These are phyloP conservation scores for Aspergillus quadricinctus DNA, from an alignment of 2,329 filamentous ascomycete species.

Conservation along the genomic window DNA sequence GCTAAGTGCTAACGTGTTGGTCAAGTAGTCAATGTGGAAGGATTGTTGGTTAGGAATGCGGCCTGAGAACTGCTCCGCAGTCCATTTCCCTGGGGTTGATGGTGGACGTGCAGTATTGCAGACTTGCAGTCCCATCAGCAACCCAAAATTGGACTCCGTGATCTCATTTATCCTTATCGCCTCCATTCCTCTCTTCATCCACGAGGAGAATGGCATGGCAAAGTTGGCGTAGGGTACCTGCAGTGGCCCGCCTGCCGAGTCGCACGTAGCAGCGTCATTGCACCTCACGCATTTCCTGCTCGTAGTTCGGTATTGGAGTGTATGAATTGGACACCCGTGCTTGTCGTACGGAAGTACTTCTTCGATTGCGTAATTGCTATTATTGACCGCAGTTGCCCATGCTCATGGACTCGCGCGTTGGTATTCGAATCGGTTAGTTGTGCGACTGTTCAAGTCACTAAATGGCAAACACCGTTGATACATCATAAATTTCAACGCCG, in stretches of 20 bases:
- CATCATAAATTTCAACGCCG: slow-evolving; percentile 19
- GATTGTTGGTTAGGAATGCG: too few relatives aligned
- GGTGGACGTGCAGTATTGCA: too few relatives aligned
- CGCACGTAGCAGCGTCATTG: slow-evolving; percentile 16
- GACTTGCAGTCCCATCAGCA: background rate
- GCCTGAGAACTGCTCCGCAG: too few relatives aligned
- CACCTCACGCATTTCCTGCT: too few relatives aligned
- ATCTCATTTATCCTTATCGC: too few relatives aligned
- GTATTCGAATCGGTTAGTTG: slow-evolving; percentile 19
- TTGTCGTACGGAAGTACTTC: slow-evolving; percentile 23
- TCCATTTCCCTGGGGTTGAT: too few relatives aligned
- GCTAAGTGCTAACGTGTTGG: slow-evolving; percentile 29
- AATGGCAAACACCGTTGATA: slow-evolving; percentile 18
- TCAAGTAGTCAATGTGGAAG: slow-evolving; percentile 35
- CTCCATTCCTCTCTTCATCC: background rate
- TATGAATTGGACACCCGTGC: slow-evolving; percentile 26
- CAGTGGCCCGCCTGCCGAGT: background rate
- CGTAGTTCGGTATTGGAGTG: slow-evolving; percentile 11
- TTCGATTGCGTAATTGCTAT: slow-evolving; percentile 21
- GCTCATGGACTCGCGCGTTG: background rate
- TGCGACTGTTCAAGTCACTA: slow-evolving; percentile 8
- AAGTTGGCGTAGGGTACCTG: too few relatives aligned
- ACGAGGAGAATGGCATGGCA: background rate
- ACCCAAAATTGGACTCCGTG: background rate
- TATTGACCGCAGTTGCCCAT: background rate